These are phyloP conservation scores for Diophrys appendiculata DNA, from an alignment of 73 alveolate genomes.

Conservation along the genomic window DNA sequence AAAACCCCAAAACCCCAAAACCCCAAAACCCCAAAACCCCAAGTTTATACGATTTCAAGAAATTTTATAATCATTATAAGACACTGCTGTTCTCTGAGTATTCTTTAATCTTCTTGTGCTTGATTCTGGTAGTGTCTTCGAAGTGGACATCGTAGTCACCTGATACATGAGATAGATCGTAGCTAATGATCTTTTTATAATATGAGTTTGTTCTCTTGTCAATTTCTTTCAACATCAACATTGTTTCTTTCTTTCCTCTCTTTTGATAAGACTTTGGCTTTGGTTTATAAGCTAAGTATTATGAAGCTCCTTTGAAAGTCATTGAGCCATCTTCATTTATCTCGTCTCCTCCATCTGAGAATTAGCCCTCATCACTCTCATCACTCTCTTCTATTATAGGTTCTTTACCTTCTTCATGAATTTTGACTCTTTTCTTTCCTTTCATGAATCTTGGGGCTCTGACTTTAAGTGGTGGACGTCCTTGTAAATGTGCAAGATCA, in stretches of 20 bases:
- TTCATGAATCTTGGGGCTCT: too few species aligned
- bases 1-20: too few species aligned
- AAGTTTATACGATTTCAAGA: too few species aligned
- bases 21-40: too few species aligned
- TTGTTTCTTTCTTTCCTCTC: slow-evolving; percentile 19
- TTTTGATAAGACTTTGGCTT: not conserved
- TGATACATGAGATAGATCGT: too few species aligned
- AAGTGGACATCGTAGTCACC: too few species aligned
- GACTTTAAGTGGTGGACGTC: too few species aligned
- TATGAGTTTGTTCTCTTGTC: not conserved
- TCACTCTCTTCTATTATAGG: slow-evolving; percentile 1
- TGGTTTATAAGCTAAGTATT: slow-evolving; percentile 35
- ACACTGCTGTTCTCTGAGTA: too few species aligned
- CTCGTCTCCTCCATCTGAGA: slow-evolving; percentile 3
- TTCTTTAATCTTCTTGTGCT: too few species aligned
- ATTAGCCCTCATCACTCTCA: slow-evolving; percentile 13
- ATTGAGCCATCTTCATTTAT: slow-evolving; percentile 25
- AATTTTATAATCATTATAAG: too few species aligned
- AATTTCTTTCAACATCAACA: not conserved
- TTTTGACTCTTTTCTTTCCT: too few species aligned
- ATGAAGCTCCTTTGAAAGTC: slow-evolving; percentile 49
- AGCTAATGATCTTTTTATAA: slow-evolving; percentile 6
- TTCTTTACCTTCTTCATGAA: not conserved
- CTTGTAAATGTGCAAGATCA: slow-evolving; percentile 46
- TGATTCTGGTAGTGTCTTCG: too few species aligned